Evolutionary conservation across 768 basidiomycete genomes (phyloP), one percentile per base, ranked within the genome.

Genomic region (Chalciporus piperatus): DNA sequence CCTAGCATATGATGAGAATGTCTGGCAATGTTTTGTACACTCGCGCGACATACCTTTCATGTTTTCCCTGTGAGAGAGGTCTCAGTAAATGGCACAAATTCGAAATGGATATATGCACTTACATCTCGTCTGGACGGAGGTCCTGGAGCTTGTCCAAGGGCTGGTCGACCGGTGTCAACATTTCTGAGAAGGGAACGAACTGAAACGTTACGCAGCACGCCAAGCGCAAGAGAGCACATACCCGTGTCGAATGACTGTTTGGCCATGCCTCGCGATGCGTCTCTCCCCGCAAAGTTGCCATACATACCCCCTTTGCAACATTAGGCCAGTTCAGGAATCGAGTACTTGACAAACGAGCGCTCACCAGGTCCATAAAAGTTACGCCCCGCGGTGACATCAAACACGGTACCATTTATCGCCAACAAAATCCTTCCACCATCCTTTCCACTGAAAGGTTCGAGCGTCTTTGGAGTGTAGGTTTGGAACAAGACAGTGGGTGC

Each of bases 231-330:
- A 38, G 32, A 46, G 6, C 7, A 63, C 87, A 47, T 62, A 92
- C 94, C 92, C n/a, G 74, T 27, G 45, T 95, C 95, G 58, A 97
- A 98, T 3, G 93, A 96, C 72, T 98, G 95, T 71, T 95, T 97
- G 7, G 96, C 96, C 90, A 98, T 95, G 5, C 96, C 95, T 33
- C 95, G 76, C 14, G 92, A 95, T 2, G 96, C 96, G 71, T 99
- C 96, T 44, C 95, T 73, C 6, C 96, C 97, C 3, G 97, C 95
- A 75, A 99, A 98, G 70, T 95, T 96, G 27, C 92, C 94, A 64
- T 98, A 98, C 81, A 94, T 92, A 0, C 95, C 96, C 61, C 85
- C 96, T 97, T 58, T 25, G 38, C 41, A 22, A 14, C 16, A 54
- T 46, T 12, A 48, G n/a, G 7, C 48, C 19, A 60, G 30, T 45